A percentile compares a stretch with the other conserved stretches of the same genome.
Conservation (phyloP, 106 monocot species). For the Cymbidium sinense region DNA sequence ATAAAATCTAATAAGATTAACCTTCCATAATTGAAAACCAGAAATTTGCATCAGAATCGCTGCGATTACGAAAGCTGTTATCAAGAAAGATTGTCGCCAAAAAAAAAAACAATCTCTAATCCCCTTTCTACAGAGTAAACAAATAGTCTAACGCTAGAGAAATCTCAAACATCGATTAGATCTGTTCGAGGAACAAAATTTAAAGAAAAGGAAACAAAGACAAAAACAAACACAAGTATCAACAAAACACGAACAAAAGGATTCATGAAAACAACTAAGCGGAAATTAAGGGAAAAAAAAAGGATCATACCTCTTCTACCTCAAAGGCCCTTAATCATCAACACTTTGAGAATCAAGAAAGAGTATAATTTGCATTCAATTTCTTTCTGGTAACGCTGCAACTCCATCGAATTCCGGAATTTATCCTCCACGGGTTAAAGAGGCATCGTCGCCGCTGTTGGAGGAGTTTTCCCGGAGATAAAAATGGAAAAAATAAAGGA, state of each 20-base stretch:
- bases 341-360: neutral
- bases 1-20: neutral
- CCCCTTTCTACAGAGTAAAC: neutral
- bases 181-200: neutral
- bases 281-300: neutral
- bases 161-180: neutral
- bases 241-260: neutral
- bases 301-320: neutral
- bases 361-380: neutral
- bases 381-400: neutral
- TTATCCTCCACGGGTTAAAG: no score
- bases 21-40: neutral
- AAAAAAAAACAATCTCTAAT: neutral
- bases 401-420: neutral
- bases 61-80: neutral
- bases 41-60: neutral
- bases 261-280: neutral
- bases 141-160: neutral
- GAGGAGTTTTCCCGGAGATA: no score
- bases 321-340: neutral
- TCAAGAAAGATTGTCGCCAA: neutral
- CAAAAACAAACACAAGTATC: neutral
- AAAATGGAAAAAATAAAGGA: no score
- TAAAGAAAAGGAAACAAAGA: neutral
- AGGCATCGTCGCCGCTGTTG: no score